Conservation (phyloP, 1,139 yeast genomes). For the Yamadazyma diospyri region DNA sequence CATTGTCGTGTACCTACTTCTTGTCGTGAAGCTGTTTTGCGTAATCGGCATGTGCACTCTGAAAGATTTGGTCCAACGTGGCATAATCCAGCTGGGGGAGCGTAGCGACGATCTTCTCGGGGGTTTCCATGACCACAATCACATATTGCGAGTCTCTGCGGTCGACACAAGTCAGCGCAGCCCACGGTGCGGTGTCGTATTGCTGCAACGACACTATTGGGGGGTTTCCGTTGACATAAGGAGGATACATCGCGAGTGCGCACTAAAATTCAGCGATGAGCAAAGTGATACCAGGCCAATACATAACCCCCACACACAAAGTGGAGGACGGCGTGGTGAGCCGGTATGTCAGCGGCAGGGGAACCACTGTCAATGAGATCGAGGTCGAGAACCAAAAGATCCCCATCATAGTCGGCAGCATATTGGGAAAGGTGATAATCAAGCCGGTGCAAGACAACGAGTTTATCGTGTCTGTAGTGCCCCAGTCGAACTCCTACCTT, state of each 20-base stretch:
- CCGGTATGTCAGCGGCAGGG: constrained; percentile 34
- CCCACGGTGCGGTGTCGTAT: constrained; percentile 56
- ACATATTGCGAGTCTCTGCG: constrained; percentile 28
- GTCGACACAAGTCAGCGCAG: constrained; percentile 48
- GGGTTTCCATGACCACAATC: constrained; percentile 46
- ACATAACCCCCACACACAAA: constrained; percentile 35
- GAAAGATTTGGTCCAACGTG: constrained; percentile 42
- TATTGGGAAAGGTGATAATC: constrained; percentile 55
- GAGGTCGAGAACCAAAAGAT: constrained; percentile 25
- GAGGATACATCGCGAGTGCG: constrained; percentile 32
- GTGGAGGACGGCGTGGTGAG: constrained; percentile 21
- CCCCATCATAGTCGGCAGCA: constrained; percentile 62
- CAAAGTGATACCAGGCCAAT: constrained; percentile 75
- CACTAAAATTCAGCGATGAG: constrained; percentile 2
- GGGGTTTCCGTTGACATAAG: constrained; percentile 43
- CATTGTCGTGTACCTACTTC: not conserved
- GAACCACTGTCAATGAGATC: constrained; percentile 34
- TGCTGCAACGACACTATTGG: constrained; percentile 43
- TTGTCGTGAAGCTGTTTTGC: constrained; percentile 16
- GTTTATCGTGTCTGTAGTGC: constrained; percentile 30
- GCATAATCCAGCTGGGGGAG: constrained; percentile 33
- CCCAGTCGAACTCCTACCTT: constrained; percentile 14
- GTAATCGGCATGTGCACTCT: constrained; percentile 40
- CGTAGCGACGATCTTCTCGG: constrained; percentile 40
- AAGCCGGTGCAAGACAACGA: constrained; percentile 8